Base-by-base conservation (phyloP, 1,284 basidiomycete species). In the Leccinum pallidistipes region DNA sequence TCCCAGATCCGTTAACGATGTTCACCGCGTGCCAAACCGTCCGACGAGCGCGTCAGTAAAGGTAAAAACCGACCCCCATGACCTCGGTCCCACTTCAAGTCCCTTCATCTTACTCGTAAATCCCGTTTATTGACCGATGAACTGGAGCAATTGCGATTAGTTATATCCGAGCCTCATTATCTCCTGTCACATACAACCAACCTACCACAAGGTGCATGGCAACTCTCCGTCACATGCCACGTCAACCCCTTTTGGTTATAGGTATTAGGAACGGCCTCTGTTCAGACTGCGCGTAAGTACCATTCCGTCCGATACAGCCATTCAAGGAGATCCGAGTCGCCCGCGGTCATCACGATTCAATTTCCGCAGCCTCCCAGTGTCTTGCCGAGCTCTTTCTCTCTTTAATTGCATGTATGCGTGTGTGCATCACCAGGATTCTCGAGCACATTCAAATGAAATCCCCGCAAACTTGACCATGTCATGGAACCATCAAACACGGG, bases 61-160 rank as follows among this genome's bases (percentile, higher is more conserved):
- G 16, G 27, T 51, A 31, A 51, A 51, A 24, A 5, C 7, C 2
- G 3, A 38, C 36, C 14, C 24, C 27, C 10, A 7, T 51, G 27
- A 51, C 27, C 50, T 51, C 27, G 27, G 31, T 18, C 5, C 16
- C 5, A 29, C 31, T 51, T 7, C 24, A 27, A 50, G 7, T 27
- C 50, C 16, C 16, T n/a, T n/a, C 50, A 51, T n/a, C 10, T 1
- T 51, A 50, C 24, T 27, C 14, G 16, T 54, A 36, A 56, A 52
- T 27, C 5, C 58, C 51, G 27, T 66, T 55, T 45, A 59, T 68
- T 55, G 45, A 47, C 45, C 52, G 29, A 49, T 32, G 12, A 24
- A 34, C 64, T 1, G n/a, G 51, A 54, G 29, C 40, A 24, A 32
- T 55, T 43, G 60, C 52, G 24, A 40, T 53, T 12, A 34, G 2